Evolutionary conservation across 352 stramenopile species (phyloP).

Genomic region (Phytophthora cajani): DNA sequence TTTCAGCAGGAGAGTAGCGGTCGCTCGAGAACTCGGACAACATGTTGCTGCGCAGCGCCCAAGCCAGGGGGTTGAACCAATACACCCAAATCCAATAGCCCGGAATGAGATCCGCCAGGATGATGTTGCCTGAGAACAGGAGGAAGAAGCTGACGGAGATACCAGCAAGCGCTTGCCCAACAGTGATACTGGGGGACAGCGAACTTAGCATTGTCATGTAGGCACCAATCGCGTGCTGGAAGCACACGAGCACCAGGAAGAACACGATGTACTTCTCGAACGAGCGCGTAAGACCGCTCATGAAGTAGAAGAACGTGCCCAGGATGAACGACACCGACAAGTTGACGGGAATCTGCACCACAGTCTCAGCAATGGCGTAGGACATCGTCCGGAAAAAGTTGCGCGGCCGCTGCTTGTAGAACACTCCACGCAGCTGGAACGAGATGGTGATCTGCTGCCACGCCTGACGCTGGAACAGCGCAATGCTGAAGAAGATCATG

Average conservation of each 20-base stretch:
- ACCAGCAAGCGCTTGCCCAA: constrained; percentile 54
- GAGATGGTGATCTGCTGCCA: constrained; percentile 81
- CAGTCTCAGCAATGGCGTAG: constrained; percentile 76
- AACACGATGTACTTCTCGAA: constrained; percentile 84
- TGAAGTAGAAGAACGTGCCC: constrained; percentile 89
- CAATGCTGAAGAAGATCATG: constrained; percentile 78
- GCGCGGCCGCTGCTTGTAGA: constrained; percentile 89
- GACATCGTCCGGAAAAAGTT: constrained; percentile 91
- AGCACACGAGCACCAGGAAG: constrained; percentile 76
- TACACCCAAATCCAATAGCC: constrained; percentile 85
- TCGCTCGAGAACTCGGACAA: constrained; percentile 62
- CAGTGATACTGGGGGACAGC: constrained; percentile 61
- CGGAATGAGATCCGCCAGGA: constrained; percentile 68
- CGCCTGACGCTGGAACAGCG: constrained; percentile 73
- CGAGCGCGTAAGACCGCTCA: constrained; percentile 78
- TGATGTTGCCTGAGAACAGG: constrained; percentile 85
- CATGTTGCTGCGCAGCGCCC: constrained; percentile 64
- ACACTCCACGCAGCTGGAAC: constrained; percentile 83
- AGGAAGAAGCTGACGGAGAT: constrained; percentile 73
- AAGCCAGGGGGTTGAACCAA: constrained; percentile 71
- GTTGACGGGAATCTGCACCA: constrained; percentile 73
- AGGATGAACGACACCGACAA: constrained; percentile 67
- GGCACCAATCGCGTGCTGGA: constrained; percentile 72
- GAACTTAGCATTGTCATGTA: constrained; percentile 75
- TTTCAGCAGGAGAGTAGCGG: constrained; percentile 34